Evolutionary conservation across 2,329 filamentous ascomycete genomes (phyloP).

Genomic region (Intubia oerlemansii): DNA sequence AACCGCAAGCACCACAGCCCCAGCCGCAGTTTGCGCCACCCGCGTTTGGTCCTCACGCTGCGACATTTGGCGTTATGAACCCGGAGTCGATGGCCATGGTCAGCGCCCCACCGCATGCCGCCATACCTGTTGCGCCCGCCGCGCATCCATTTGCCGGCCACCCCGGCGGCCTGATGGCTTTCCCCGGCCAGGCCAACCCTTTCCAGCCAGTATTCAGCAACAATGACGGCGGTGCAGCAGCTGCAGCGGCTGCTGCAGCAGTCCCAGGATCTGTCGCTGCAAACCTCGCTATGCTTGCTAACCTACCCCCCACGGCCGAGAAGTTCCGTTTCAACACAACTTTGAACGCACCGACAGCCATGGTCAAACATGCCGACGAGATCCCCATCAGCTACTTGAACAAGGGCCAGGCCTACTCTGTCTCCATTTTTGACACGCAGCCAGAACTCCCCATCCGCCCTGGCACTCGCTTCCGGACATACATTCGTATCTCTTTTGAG

Average conservation of each 20-base stretch:
- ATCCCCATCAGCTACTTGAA: conserved; percentile 97
- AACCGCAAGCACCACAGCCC: conserved; percentile 34
- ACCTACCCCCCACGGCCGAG: conserved; percentile 29
- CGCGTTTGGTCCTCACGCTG: conserved; percentile 61
- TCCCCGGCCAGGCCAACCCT: too few species aligned
- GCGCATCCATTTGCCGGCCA: too few species aligned
- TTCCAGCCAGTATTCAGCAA: too few species aligned
- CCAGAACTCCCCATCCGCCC: conserved; percentile 34
- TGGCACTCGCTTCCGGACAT: conserved; percentile 64
- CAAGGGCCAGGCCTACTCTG: conserved; percentile 84
- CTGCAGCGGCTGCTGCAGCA: too few species aligned
- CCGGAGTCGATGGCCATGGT: conserved; percentile 38
- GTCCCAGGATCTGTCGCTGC: too few species aligned
- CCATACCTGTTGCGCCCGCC: too few species aligned
- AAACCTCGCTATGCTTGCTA: too few species aligned
- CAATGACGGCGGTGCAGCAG: too few species aligned
- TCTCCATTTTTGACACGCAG: conserved; percentile 63
- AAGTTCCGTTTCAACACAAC: conserved; percentile 81
- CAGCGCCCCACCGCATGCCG: conserved; percentile 27
- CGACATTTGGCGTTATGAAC: conserved; percentile 54
- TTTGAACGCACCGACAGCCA: conserved; percentile 83
- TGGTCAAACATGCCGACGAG: conserved; percentile 77
- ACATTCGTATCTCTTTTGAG: conserved; percentile 88
- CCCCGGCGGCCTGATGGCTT: too few species aligned
- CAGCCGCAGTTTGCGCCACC: conserved; percentile 49